Evolutionary conservation across 805 yeast genomes (phyloP).

Genomic region (Yamadazyma endophytica): DNA sequence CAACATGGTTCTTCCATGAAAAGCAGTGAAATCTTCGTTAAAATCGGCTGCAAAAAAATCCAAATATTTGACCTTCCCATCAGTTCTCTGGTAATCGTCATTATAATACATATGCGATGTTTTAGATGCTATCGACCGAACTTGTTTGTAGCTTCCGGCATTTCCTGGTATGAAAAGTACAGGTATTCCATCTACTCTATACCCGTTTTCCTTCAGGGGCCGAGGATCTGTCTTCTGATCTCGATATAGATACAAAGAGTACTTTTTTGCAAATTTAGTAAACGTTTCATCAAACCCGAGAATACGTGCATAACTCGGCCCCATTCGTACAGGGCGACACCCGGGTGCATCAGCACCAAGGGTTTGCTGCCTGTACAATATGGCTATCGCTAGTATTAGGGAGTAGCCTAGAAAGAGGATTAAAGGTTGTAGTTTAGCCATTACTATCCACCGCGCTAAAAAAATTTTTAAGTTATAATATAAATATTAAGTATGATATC

Average conservation of each 20-base stretch:
- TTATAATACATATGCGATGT: conserved; percentile 54
- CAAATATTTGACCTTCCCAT: conserved; percentile 41
- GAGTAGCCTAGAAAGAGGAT: conserved; percentile 6
- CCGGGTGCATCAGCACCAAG: conserved; percentile 32
- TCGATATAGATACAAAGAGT: conserved; percentile 78
- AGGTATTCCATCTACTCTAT: conserved; percentile 66
- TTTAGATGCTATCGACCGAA: conserved; percentile 85
- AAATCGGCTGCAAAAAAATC: conserved; percentile 93
- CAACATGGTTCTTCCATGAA: conserved; percentile 87
- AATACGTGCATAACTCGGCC: conserved; percentile 76
- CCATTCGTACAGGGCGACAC: conserved; percentile 75
- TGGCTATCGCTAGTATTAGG: conserved; percentile 6
- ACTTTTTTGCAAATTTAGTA: conserved; percentile 71
- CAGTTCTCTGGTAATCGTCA: conserved; percentile 19
- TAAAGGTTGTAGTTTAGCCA: neutral
- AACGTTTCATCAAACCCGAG: conserved; percentile 67
- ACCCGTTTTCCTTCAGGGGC: conserved; percentile 39
- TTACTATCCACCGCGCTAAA: no score
- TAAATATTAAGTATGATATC: neutral
- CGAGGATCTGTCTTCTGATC: conserved; percentile 68
- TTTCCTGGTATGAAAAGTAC: conserved; percentile 94
- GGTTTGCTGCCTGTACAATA: conserved; percentile 13
- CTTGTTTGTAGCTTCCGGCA: conserved; percentile 92
- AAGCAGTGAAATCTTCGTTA: conserved; percentile 93
- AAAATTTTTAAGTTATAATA: neutral